Conservation (phyloP, 2,329 filamentous ascomycete genomes). For the Xylariaceae sp. region DNA sequence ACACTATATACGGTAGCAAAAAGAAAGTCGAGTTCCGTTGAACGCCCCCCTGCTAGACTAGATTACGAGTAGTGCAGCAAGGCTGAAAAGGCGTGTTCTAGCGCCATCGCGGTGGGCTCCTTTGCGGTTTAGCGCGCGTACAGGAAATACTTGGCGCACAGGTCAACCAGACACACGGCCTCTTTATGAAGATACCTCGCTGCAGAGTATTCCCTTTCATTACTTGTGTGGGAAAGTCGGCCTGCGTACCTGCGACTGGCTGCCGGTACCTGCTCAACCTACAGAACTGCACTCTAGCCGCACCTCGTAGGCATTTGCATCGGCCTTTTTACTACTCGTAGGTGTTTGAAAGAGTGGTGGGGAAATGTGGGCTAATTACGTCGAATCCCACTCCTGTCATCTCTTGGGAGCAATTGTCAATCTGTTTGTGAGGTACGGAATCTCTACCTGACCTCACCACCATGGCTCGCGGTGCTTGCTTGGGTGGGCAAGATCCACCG, state of each 20-base stretch:
- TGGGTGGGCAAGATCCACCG: background rate
- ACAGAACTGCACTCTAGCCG: too few relatives aligned
- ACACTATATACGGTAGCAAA: background rate
- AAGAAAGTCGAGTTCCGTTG: background rate
- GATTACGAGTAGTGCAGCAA: background rate
- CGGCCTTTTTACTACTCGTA: background rate
- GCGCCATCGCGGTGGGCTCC: background rate
- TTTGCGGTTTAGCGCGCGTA: background rate
- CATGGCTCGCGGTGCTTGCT: background rate
- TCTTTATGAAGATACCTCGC: background rate
- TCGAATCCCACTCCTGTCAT: background rate
- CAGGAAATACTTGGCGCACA: background rate
- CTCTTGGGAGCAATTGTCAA: background rate
- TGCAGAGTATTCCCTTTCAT: background rate
- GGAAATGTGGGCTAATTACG: slow-evolving; percentile 12
- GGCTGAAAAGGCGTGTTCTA: background rate
- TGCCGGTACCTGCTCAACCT: too few relatives aligned
- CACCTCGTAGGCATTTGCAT: background rate
- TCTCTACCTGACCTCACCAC: background rate
- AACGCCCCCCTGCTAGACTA: background rate
- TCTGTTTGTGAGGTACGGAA: background rate
- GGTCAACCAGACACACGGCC: background rate
- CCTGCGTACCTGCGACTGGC: too few relatives aligned
- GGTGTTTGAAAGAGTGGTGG: background rate
- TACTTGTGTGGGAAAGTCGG: background rate